Evolutionary conservation across 805 yeast species (phyloP), one percentile per base, ranked within the genome.

Genomic region (Metschnikowia amazonensis): DNA sequence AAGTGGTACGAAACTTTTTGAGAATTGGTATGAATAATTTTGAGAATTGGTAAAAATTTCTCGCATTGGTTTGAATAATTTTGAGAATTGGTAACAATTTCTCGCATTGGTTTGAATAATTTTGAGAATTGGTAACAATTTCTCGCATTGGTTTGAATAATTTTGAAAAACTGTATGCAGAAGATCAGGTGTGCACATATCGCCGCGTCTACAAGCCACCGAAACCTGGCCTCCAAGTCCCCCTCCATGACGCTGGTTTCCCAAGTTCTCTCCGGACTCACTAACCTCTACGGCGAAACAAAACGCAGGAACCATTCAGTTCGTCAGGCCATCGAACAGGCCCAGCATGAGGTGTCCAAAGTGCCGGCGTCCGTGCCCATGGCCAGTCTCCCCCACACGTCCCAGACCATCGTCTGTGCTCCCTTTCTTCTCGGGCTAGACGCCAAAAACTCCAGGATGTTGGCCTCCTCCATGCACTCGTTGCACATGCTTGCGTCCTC

Each of bases 381-480:
- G 41, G 27, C 48, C 21, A 34, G 57, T 60, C 73, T 77, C 2
- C 55, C 79, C 16, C 86, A 80, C 39, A 67, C 71, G 45, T 32
- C 33, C 36, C 49, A 52, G 66, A 2, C 67, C 52, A 42, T 60
- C 55, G 33, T 54, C 56, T 44, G 43, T 28, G 66, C 72, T 3
- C 97, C 97, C 0, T 82, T 88, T 48, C 60, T 86, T 10, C 61
- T 82, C 39, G 82, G 95, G 0, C 84, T 95, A 55, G 76, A 81
- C 9, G 76, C 92, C 0, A 77, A 86, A 41, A 88, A 85, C 63
- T 82, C 86, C 7, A 88, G 88, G 58, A 73, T 86, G 51, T 79
- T 84, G 20, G 73, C 86, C 1, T 72, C 84, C 14, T 81, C 96
- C 0, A 72, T 90, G 38, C 90, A 86, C 49, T 76, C 86, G 39